A percentile compares a stretch with the other conserved stretches of the same genome.
Evolutionary conservation across 805 yeast species (phyloP).

Genomic region (Wickerhamiella allomyrinae): DNA sequence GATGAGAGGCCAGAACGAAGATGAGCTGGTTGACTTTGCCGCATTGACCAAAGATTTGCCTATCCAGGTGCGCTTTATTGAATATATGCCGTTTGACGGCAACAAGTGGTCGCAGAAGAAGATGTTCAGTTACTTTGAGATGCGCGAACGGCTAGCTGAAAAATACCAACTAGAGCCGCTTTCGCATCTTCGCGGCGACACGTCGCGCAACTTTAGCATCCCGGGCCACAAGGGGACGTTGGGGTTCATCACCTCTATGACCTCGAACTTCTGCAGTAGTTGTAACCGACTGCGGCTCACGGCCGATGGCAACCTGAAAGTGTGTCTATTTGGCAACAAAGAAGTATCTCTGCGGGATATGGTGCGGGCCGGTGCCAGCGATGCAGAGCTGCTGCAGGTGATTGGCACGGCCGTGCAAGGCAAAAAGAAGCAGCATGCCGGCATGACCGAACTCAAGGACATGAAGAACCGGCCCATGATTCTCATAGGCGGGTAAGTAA

Average conservation of each 20-base stretch:
- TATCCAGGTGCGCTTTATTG: conserved; percentile 39
- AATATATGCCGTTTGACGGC: conserved; percentile 46
- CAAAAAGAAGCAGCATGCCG: conserved; percentile 40
- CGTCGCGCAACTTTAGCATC: conserved; percentile 34
- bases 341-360: conserved; percentile 36
- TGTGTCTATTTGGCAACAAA: conserved; percentile 39
- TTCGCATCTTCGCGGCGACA: conserved; percentile 29
- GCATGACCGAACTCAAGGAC: conserved; percentile 32
- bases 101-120: conserved; percentile 37
- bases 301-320: conserved; percentile 40
- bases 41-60: conserved; percentile 28
- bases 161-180: conserved; percentile 24
- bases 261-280: conserved; percentile 36
- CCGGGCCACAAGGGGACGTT: conserved; percentile 32
- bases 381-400: conserved; percentile 27
- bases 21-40: conserved; percentile 36
- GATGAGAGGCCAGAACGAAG: conserved; percentile 37
- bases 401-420: conserved; percentile 33
- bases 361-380: conserved; percentile 27
- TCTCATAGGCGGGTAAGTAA: conserved; percentile 40
- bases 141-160: conserved; percentile 24
- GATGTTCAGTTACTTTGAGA: conserved; percentile 34
- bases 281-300: conserved; percentile 41
- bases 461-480: conserved; percentile 43
- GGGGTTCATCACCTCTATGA: conserved; percentile 45